Evolutionary conservation across 495 filamentous ascomycete genomes (phyloP).

Genomic region (Mytilinidion resinicola): DNA sequence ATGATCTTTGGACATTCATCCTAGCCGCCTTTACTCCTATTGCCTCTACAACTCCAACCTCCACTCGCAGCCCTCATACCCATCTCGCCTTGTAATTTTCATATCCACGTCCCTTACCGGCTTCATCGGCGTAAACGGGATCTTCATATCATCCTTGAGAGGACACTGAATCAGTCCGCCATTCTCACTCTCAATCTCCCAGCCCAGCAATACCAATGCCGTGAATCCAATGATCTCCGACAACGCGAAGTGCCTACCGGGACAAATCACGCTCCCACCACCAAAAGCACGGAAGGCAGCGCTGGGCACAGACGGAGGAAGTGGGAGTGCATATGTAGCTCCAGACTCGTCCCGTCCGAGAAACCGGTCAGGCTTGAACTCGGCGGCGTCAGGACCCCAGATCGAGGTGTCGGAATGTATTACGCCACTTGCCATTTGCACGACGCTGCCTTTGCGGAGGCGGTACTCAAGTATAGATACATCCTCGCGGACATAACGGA

Average conservation of each 20-base stretch:
- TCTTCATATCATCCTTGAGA: conserved; percentile 1
- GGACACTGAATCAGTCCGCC: conserved; percentile 7
- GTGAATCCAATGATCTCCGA: conserved; percentile 36
- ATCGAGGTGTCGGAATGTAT: not conserved
- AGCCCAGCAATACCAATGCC: conserved; percentile 38
- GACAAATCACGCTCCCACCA: conserved; percentile 40
- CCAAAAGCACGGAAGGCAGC: conserved; percentile 39
- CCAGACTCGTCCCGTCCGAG: not conserved
- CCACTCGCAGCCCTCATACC: conserved; percentile 13
- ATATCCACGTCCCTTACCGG: conserved; percentile 16
- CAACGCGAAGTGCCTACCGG: conserved; percentile 42
- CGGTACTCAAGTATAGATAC: conserved; percentile 1
- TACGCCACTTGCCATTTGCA: not conserved
- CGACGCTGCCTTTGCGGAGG: not conserved
- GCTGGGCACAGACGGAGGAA: not conserved
- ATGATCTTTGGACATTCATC: too few relatives aligned
- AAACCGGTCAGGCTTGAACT: not conserved
- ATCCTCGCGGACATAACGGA: conserved; percentile 4
- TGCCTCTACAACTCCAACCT: conserved; percentile 8
- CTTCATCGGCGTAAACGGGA: conserved; percentile 11
- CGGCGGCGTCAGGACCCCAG: not conserved
- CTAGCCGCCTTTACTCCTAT: not conserved
- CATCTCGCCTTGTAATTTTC: conserved; percentile 7
- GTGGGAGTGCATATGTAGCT: not conserved
- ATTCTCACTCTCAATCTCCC: conserved; percentile 33